Conservation (phyloP, 1,139 yeast species). For the Pichia sp. region DNA sequence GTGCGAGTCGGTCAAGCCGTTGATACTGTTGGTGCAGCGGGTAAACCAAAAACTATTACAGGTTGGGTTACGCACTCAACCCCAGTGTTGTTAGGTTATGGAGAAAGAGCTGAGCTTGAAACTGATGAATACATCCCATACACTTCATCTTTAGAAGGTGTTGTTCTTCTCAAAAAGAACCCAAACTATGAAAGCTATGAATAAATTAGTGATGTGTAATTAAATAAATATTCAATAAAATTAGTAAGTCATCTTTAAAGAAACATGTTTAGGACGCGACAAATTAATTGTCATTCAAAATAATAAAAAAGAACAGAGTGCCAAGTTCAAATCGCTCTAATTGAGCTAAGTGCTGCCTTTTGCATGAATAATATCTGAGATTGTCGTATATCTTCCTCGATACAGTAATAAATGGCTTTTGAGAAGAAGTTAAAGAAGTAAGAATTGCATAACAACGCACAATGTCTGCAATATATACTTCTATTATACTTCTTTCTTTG, state of each 20-base stretch:
- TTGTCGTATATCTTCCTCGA: too few relatives aligned
- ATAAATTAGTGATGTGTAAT: not conserved
- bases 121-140: constrained; percentile 87
- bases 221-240: too few relatives aligned
- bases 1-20: constrained; percentile 99
- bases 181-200: constrained; percentile 51
- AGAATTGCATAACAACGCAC: not conserved
- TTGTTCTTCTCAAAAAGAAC: constrained; percentile 86
- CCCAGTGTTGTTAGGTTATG: constrained; percentile 87
- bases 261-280: not conserved
- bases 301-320: too few relatives aligned
- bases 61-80: constrained; percentile 99
- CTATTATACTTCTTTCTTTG: constrained; percentile 12
- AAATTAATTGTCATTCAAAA: too few relatives aligned
- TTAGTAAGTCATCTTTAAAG: too few relatives aligned
- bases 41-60: constrained; percentile 96
- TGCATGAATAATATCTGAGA: too few relatives aligned
- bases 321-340: not conserved
- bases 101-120: constrained; percentile 96
- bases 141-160: constrained; percentile 81
- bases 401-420: too few relatives aligned
- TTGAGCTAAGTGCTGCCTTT: not conserved
- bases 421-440: too few relatives aligned
- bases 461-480: constrained; percentile 12
- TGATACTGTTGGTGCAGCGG: constrained; percentile 97